Evolutionary conservation across 2,329 filamentous ascomycete species (phyloP).

Genomic region (Fusarium guadeloupense): DNA sequence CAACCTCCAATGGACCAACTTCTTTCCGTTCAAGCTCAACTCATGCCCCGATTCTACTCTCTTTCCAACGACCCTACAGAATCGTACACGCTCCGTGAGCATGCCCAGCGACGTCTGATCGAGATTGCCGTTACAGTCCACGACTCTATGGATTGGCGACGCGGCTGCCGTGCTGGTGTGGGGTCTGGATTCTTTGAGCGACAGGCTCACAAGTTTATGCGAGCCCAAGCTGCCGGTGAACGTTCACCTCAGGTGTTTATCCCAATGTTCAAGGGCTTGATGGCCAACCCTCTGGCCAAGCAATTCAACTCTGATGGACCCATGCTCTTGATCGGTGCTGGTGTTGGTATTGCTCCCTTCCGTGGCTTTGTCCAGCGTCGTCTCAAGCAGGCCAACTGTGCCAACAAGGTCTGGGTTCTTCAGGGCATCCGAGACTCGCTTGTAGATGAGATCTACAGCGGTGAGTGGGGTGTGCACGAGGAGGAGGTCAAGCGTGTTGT

Average conservation of each 20-base stretch:
- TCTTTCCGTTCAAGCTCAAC: conserved; percentile 79
- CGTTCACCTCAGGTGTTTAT: conserved; percentile 72
- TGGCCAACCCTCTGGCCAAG: conserved; percentile 93
- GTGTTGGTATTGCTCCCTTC: conserved; percentile 97
- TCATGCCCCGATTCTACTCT: conserved; percentile 99
- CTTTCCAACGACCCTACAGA: conserved; percentile 95
- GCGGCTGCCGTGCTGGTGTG: conserved; percentile 79
- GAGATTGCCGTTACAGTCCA: conserved; percentile 98
- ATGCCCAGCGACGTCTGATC: conserved; percentile 79
- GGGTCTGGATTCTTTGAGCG: conserved; percentile 95
- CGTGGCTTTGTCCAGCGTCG: conserved; percentile 95
- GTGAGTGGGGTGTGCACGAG: conserved; percentile 95
- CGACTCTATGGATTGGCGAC: conserved; percentile 81
- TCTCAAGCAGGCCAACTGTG: conserved; percentile 92
- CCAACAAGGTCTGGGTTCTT: conserved; percentile 97
- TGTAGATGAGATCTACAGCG: conserved; percentile 94
- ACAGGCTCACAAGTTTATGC: conserved; percentile 76
- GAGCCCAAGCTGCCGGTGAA: conserved; percentile 70
- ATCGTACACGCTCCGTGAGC: conserved; percentile 71
- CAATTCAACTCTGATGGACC: conserved; percentile 94
- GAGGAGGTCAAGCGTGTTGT: conserved; percentile 85
- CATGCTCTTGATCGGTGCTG: conserved; percentile 96
- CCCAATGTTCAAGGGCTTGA: conserved; percentile 98
- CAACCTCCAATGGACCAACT: conserved; percentile 87
- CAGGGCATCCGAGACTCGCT: conserved; percentile 94